Conservation (phyloP, 2,329 filamentous ascomycete species). For the Pseudocercospora macadamiae region DNA sequence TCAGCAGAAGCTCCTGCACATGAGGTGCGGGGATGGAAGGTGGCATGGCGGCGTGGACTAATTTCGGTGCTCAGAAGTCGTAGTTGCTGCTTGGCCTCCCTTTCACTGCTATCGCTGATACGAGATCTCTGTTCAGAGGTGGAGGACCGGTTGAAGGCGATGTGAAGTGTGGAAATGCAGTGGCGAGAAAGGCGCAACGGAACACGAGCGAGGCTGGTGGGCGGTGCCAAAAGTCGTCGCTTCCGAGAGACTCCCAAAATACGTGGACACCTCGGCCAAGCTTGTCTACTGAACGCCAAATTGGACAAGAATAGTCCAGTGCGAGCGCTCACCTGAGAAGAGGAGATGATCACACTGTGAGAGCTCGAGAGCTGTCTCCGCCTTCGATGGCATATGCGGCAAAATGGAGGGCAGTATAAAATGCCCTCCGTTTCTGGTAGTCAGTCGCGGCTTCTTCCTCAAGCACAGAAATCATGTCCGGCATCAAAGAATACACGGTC, state of each 20-base stretch:
- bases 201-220: background rate
- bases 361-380: background rate
- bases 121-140: background rate
- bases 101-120: no score
- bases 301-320: background rate
- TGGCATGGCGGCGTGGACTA: background rate
- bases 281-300: background rate
- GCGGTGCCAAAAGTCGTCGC: background rate
- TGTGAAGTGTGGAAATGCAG: no score
- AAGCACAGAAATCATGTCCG: constrained; percentile 13
- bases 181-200: no score
- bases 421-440: no score
- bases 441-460: no score
- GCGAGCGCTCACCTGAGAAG: background rate
- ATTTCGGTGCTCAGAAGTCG: background rate
- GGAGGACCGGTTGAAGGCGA: no score
- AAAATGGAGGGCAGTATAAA: no score
- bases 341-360: background rate
- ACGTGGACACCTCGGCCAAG: background rate
- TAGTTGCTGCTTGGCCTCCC: no score
- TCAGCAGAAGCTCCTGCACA: background rate
- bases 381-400: background rate
- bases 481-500: constrained; percentile 20
- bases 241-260: no score
- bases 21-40: background rate